phyloP scores from a whole-genome alignment of 1,284 basidiomycete species.

The Stereum hirsutum region DNA sequence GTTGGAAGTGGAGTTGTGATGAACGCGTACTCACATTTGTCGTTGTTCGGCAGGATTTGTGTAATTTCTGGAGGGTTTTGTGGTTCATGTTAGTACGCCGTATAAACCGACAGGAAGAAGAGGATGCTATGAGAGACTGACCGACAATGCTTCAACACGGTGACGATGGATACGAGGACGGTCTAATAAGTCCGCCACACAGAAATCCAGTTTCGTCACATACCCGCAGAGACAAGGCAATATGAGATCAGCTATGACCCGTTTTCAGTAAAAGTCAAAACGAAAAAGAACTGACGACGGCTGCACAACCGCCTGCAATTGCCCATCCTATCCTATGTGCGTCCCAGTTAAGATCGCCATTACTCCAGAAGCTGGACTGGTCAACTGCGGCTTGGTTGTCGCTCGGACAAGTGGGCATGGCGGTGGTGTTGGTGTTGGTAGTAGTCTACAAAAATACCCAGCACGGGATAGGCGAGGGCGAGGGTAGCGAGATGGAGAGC shows the following conservation, averaged over 20 bases:
- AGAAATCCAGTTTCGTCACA: not conserved
- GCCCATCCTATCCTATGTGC: conserved; percentile 67
- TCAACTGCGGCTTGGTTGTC: conserved; percentile 42
- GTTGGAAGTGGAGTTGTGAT: too few relatives aligned
- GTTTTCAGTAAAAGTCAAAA: not conserved
- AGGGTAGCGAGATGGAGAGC: too few relatives aligned
- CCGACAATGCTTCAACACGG: conserved; percentile 53
- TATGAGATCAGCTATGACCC: not conserved
- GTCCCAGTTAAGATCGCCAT: conserved; percentile 44
- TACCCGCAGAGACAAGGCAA: not conserved
- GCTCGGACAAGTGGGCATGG: conserved; percentile 30
- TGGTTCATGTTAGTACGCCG: not conserved
- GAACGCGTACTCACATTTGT: conserved; percentile 50
- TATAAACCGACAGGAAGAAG: not conserved
- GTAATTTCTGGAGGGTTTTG: conserved; percentile 44
- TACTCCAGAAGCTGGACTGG: conserved; percentile 53
- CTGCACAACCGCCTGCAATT: conserved; percentile 56
- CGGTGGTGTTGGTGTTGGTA: too few relatives aligned
- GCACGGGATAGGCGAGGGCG: too few relatives aligned
- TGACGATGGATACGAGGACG: conserved; percentile 44
- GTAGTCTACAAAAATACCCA: too few relatives aligned
- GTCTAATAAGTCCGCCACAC: conserved; percentile 35
- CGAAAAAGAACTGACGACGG: conserved; percentile 35
- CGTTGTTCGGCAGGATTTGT: conserved; percentile 60
- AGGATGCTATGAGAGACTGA: conserved; percentile 21